These are phyloP conservation scores for Daldinia bambusicola DNA, from an alignment of 495 filamentous ascomycete genomes.

Conservation along the genomic window DNA sequence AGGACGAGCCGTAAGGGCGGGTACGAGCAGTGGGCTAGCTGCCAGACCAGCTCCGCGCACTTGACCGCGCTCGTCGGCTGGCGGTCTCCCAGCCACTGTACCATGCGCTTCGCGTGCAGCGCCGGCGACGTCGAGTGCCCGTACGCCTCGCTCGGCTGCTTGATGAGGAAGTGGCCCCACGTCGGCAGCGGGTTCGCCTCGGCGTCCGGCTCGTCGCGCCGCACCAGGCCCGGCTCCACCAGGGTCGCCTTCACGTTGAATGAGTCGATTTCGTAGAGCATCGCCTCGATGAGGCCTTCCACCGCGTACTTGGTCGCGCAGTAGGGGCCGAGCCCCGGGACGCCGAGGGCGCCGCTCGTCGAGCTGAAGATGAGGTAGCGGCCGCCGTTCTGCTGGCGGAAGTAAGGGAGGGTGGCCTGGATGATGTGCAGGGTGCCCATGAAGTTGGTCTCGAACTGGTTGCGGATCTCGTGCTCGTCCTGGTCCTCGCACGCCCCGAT, in stretches of 20 bases:
- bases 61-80: conserved; percentile 94
- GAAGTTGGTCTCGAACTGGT: conserved; percentile 98
- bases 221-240: conserved; percentile 88
- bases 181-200: conserved; percentile 69
- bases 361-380: conserved; percentile 94
- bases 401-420: conserved; percentile 87
- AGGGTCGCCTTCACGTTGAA: conserved; percentile 93
- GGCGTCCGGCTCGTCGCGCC: conserved; percentile 72
- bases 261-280: conserved; percentile 92
- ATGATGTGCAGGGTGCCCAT: conserved; percentile 94
- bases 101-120: conserved; percentile 88
- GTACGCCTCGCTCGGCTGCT: conserved; percentile 84
- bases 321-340: conserved; percentile 91
- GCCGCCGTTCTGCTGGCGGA: conserved; percentile 76
- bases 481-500: conserved; percentile 98
- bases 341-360: conserved; percentile 86
- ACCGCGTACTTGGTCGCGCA: conserved; percentile 97
- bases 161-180: conserved; percentile 93
- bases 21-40: conserved; percentile 90
- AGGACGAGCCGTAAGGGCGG: conserved; percentile 86
- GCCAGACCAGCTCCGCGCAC: conserved; percentile 96
- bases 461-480: conserved; percentile 91
- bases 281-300: conserved; percentile 92
- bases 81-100: conserved; percentile 93
- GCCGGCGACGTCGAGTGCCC: conserved; percentile 78